phyloP scores from a whole-genome alignment of 2,329 filamentous ascomycete species.

The Hypoxylon sp. region DNA sequence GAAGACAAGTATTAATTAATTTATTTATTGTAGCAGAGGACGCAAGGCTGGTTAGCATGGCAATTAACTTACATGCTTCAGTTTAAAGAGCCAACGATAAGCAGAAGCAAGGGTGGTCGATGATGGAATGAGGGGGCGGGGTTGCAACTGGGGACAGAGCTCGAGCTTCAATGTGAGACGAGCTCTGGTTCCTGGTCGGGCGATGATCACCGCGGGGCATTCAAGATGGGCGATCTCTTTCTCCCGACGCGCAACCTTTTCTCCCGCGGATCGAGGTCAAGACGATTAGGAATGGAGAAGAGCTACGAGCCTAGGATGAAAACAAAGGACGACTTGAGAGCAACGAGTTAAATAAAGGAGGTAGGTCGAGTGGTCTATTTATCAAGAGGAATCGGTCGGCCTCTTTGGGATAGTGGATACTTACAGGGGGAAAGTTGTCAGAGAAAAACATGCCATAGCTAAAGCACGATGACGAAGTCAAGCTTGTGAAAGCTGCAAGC shows the following conservation, averaged over 20 bases:
- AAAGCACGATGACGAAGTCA: constrained; percentile 41
- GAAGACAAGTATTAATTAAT: constrained; percentile 1
- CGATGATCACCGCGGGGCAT: constrained; percentile 42
- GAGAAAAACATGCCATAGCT: constrained; percentile 43
- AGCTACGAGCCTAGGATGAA: neutral
- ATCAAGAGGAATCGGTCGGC: constrained; percentile 10
- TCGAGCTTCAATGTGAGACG: constrained; percentile 30
- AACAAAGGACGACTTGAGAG: constrained; percentile 24
- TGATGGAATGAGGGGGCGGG: constrained; percentile 43
- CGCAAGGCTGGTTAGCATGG: constrained; percentile 19
- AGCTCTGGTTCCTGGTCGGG: constrained; percentile 35
- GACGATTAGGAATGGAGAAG: constrained; percentile 9
- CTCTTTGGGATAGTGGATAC: constrained; percentile 25
- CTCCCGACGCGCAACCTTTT: constrained; percentile 21
- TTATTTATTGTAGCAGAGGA: constrained; percentile 23
- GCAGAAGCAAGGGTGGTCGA: constrained; percentile 27
- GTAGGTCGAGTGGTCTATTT: constrained; percentile 14
- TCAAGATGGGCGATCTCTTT: neutral
- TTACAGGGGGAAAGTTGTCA: constrained; percentile 26
- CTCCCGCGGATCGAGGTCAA: constrained; percentile 11
- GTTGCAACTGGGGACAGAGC: constrained; percentile 33
- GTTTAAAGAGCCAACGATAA: constrained; percentile 28
- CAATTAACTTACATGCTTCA: constrained; percentile 31
- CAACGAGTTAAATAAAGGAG: constrained; percentile 29
- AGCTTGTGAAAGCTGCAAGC: constrained; percentile 38